A percentile compares a stretch with the other conserved stretches of the same genome.
These are phyloP conservation scores for Luffa acutangula DNA, from an alignment of 306 rosid genomes.

Conservation along the genomic window DNA sequence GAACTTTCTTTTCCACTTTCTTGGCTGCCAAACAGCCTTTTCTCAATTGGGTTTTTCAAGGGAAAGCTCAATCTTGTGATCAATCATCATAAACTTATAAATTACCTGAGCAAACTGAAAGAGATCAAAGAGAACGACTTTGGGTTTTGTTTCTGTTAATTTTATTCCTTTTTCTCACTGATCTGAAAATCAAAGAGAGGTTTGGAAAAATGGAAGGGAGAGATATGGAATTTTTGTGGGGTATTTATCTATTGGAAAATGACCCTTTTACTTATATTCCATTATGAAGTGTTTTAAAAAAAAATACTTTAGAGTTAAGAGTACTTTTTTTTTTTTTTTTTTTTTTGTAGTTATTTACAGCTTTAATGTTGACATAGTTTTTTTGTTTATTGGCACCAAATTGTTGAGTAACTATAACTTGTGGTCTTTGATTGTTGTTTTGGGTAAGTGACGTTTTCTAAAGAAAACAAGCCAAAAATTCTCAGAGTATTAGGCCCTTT, in stretches of 20 bases:
- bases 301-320: no score
- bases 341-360: not conserved
- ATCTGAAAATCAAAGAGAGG: not conserved
- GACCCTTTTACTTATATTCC: not conserved
- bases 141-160: not conserved
- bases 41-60: no score
- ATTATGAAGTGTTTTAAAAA: not conserved
- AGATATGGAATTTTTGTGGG: not conserved
- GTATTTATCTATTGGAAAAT: not conserved
- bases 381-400: no score
- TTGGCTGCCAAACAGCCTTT: not conserved
- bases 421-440: no score
- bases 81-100: no score
- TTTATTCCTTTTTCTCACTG: not conserved
- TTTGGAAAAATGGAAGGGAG: not conserved
- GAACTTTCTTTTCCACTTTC: not conserved
- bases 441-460: no score
- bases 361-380: not conserved
- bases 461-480: no score
- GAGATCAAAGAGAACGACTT: constrained; percentile 16
- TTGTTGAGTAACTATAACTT: no score
- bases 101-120: not conserved
- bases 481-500: no score
- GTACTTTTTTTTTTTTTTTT: no score
- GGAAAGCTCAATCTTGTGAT: no score